Conservation (phyloP, 139 green algal genomes). For the Chlorella sp. region DNA sequence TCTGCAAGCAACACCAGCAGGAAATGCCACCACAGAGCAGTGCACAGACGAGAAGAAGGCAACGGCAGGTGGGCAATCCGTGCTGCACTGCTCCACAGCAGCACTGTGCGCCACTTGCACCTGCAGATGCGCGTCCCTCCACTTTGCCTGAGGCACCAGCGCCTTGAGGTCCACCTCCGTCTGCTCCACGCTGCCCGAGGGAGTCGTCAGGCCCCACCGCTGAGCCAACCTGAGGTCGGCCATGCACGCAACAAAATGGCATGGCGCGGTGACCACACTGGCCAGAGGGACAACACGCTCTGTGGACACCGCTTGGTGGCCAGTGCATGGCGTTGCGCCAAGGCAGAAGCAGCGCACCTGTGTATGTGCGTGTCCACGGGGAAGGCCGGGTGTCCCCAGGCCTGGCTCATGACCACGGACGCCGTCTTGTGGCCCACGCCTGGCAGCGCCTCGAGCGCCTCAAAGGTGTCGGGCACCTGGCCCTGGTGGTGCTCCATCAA, state of each 20-base stretch:
- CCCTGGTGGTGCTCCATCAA: slow-evolving; percentile 64
- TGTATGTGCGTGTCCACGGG: slow-evolving; percentile 93
- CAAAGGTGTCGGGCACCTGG: slow-evolving; percentile 60
- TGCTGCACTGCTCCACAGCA: not conserved
- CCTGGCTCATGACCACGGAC: slow-evolving; percentile 60
- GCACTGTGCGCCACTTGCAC: not conserved
- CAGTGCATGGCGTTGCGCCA: not conserved
- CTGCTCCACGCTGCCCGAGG: slow-evolving; percentile 73
- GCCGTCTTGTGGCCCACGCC: slow-evolving; percentile 77
- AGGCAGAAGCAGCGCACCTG: slow-evolving; percentile 27
- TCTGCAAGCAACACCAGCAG: slow-evolving; percentile 26
- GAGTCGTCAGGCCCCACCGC: slow-evolving; percentile 46
- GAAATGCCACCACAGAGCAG: too few species aligned
- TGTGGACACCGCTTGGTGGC: not conserved
- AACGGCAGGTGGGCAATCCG: too few species aligned
- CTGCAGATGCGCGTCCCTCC: slow-evolving; percentile 24
- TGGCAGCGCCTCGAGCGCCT: slow-evolving; percentile 72
- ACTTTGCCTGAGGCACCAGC: slow-evolving; percentile 47
- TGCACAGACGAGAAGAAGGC: too few species aligned
- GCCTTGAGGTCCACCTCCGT: slow-evolving; percentile 77
- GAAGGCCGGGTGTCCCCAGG: slow-evolving; percentile 55
- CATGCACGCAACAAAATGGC: not conserved
- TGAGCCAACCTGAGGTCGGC: not conserved
- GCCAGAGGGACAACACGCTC: not conserved
- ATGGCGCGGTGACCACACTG: not conserved